phyloP scores from a whole-genome alignment of 805 yeast species.

The Ogataea paradorogensis region DNA sequence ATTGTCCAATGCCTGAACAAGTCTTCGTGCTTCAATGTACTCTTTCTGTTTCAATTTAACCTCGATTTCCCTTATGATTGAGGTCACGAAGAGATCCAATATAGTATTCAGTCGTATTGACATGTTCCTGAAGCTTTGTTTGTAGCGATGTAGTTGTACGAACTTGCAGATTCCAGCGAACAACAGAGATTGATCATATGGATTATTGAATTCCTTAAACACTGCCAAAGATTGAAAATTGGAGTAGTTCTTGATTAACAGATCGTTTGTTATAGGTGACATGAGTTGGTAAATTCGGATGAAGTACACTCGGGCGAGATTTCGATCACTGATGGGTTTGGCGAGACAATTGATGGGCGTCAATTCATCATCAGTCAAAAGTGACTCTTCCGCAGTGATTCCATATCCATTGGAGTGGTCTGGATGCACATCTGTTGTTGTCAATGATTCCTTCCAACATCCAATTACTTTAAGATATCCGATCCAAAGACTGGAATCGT shows the following conservation, averaged over 20 bases:
- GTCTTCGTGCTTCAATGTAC: constrained; percentile 34
- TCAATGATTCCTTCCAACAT: constrained; percentile 21
- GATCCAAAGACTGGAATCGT: constrained; percentile 28
- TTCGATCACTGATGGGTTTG: constrained; percentile 22
- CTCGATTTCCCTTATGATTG: constrained; percentile 67
- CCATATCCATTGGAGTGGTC: not conserved
- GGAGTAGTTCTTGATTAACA: constrained; percentile 33
- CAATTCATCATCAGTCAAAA: constrained; percentile 18
- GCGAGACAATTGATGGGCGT: constrained; percentile 29
- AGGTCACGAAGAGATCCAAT: constrained; percentile 67
- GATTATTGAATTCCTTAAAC: constrained; percentile 31
- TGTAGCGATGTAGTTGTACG: constrained; percentile 23
- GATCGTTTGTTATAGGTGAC: constrained; percentile 30
- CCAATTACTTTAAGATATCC: constrained; percentile 20
- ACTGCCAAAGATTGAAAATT: constrained; percentile 32
- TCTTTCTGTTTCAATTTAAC: constrained; percentile 49
- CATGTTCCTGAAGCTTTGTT: constrained; percentile 26
- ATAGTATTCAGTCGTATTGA: constrained; percentile 46
- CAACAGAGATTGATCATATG: constrained; percentile 31
- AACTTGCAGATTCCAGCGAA: constrained; percentile 31
- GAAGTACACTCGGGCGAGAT: constrained; percentile 26
- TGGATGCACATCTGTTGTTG: not conserved
- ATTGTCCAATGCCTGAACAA: constrained; percentile 27
- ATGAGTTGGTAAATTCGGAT: constrained; percentile 27
- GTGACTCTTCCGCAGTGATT: constrained; percentile 1